A percentile compares a stretch with the other conserved stretches of the same genome.
Conservation (phyloP, 257 asterid genomes). For the Ligustrum vulgare region DNA sequence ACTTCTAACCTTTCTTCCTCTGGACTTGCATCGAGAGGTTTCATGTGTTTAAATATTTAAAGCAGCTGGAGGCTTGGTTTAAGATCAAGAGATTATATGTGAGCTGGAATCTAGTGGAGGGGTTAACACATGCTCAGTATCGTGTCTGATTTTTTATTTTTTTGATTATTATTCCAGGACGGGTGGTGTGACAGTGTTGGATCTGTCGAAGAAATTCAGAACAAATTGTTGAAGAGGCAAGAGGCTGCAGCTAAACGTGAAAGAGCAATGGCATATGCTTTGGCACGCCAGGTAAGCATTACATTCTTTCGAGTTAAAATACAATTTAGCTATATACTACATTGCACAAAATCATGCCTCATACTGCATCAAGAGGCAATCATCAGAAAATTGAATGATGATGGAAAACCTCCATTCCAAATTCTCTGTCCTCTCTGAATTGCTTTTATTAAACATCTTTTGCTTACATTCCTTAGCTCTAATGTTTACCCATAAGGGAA, state of each 20-base stretch:
- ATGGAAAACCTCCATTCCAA: not conserved
- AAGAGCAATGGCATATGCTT: constrained; percentile 92
- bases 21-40: not conserved
- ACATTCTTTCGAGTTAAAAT: not conserved
- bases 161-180: constrained; percentile 37
- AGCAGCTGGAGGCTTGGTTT: not conserved
- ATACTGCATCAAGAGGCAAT: not conserved
- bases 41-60: too few relatives aligned
- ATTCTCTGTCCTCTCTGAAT: not conserved
- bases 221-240: constrained; percentile 78
- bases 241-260: constrained; percentile 98
- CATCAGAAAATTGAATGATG: not conserved
- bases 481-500: not conserved
- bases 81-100: not conserved
- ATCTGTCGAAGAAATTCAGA: constrained; percentile 75
- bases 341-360: not conserved
- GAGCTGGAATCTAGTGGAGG: not conserved
- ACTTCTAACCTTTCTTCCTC: not conserved
- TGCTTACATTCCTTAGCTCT: not conserved
- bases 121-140: not conserved
- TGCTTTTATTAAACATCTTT: not conserved
- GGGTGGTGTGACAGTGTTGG: constrained; percentile 89
- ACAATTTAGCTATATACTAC: not conserved
- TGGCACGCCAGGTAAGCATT: constrained; percentile 75
- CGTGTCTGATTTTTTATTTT: constrained; percentile 1